These are phyloP conservation scores for Xylaria sp. DNA, from an alignment of 2,329 filamentous ascomycete species.

Conservation along the genomic window DNA sequence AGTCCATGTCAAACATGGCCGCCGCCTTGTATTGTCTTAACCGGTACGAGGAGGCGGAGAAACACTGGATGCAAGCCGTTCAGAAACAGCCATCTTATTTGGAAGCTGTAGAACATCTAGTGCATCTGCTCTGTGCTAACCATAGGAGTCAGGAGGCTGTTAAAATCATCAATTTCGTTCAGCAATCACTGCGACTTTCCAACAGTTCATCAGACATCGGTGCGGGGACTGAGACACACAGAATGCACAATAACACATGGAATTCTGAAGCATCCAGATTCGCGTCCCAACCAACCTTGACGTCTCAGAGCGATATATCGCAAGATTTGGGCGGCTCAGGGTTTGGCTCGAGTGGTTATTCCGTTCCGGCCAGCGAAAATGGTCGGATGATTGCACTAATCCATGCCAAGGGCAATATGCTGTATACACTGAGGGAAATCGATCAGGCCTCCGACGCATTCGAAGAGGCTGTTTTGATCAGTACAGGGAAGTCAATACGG, in stretches of 20 bases:
- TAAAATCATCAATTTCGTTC: constrained; percentile 78
- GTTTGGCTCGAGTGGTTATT: constrained; percentile 77
- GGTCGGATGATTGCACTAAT: constrained; percentile 88
- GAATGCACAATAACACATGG: constrained; percentile 11
- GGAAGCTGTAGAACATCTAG: constrained; percentile 90
- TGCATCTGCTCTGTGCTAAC: constrained; percentile 76
- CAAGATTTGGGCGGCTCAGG: constrained; percentile 32
- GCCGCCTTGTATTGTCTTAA: constrained; percentile 82
- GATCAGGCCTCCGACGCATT: constrained; percentile 78
- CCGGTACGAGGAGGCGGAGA: constrained; percentile 75
- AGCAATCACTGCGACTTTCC: constrained; percentile 59
- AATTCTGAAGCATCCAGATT: constrained; percentile 2
- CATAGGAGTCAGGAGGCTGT: constrained; percentile 81
- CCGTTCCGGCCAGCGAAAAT: constrained; percentile 79
- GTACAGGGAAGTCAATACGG: constrained; percentile 63
- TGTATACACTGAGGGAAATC: constrained; percentile 84
- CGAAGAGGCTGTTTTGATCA: constrained; percentile 89
- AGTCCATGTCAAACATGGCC: constrained; percentile 89
- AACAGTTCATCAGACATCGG: constrained; percentile 31
- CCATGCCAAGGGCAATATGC: constrained; percentile 97
- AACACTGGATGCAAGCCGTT: constrained; percentile 80
- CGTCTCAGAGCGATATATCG: constrained; percentile 6
- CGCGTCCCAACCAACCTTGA: constrained; percentile 12
- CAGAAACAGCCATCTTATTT: constrained; percentile 80
- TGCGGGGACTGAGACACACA: constrained; percentile 1